Evolutionary conservation across 2,329 filamentous ascomycete genomes (phyloP).

Genomic region (Ambrosiella beaveri): DNA sequence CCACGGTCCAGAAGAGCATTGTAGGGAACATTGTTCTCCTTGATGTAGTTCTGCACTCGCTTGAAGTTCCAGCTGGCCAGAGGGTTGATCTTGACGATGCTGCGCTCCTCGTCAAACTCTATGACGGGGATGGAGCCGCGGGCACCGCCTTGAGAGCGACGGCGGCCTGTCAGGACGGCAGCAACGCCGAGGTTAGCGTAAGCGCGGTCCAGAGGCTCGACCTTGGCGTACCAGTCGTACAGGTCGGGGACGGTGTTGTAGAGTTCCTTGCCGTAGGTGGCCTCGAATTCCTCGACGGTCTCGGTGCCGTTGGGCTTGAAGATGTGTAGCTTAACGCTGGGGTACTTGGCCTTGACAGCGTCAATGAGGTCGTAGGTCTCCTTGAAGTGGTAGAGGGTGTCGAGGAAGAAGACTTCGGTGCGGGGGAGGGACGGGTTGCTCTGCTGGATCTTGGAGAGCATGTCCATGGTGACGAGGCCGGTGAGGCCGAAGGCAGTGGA

Average conservation of each 20-base stretch:
- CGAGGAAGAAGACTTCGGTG: constrained; percentile 60
- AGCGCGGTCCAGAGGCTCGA: constrained; percentile 84
- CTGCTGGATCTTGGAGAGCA: constrained; percentile 58
- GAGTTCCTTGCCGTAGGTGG: constrained; percentile 61
- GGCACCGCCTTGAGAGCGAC: constrained; percentile 83
- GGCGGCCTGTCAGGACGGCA: constrained; percentile 80
- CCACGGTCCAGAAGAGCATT: constrained; percentile 78
- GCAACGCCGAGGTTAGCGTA: constrained; percentile 76
- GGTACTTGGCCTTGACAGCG: constrained; percentile 58
- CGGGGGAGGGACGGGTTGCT: constrained; percentile 41
- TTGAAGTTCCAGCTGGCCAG: constrained; percentile 85
- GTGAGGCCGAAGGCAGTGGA: constrained; percentile 71
- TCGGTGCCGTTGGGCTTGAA: constrained; percentile 71
- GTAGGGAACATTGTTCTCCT: constrained; percentile 76
- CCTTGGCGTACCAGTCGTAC: constrained; percentile 96
- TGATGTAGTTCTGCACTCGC: constrained; percentile 77
- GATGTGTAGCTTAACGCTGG: constrained; percentile 63
- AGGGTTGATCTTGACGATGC: constrained; percentile 94
- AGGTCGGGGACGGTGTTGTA: constrained; percentile 77
- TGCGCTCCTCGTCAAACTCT: constrained; percentile 74
- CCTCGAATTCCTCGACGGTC: constrained; percentile 60
- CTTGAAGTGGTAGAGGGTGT: constrained; percentile 67
- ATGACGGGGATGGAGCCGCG: constrained; percentile 80
- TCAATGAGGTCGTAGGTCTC: constrained; percentile 62
- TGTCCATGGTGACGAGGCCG: constrained; percentile 68